Conservation (phyloP, 176 grass and related monocot species). For the sorghum (Sorghum bicolor) region Sorghum_bicolor_NCBIv3 NC_012878.2:57157501-57158000, state of each 20-base stretch:
- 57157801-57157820: not conserved
- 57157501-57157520: slow-evolving; percentile 93
- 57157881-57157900: not conserved
- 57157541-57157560: slow-evolving; percentile 91
- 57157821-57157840: not conserved
- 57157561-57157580: slow-evolving; percentile 89
- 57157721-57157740: not conserved
- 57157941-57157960: not conserved
- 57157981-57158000: not conserved
- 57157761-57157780: not conserved
- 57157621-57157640: not conserved
- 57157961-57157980: not conserved
- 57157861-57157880: not conserved
- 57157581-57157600: slow-evolving; percentile 77
- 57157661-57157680: not conserved
- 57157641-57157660: not conserved
- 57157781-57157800: not conserved
- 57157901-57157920: not conserved
- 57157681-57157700: no score
- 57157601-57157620: slow-evolving; percentile 79
- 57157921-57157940: not conserved
- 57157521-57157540: slow-evolving; percentile 91
- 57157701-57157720: no score
- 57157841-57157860: not conserved
- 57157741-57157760: not conserved